Evolutionary conservation across 2,329 filamentous ascomycete species (phyloP).

Genomic region (Botrytis elliptica): DNA sequence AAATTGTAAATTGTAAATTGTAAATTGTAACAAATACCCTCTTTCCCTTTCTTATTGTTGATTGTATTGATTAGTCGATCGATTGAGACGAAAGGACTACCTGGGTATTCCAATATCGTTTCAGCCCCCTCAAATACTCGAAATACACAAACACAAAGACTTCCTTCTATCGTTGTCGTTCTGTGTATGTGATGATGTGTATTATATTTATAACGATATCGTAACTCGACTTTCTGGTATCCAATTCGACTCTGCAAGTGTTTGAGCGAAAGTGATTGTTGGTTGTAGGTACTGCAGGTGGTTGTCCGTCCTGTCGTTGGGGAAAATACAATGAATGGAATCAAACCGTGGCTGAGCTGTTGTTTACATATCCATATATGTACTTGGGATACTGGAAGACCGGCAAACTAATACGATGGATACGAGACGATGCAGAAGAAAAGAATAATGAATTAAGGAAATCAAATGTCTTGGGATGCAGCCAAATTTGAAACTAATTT

Average conservation of each 20-base stretch:
- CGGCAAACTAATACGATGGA: background rate
- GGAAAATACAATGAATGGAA: background rate
- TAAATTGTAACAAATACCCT: background rate
- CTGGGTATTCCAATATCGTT: background rate
- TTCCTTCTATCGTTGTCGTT: background rate
- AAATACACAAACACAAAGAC: background rate
- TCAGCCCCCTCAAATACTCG: background rate
- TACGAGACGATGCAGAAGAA: background rate
- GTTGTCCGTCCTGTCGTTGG: background rate
- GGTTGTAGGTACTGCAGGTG: background rate
- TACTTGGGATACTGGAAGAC: background rate
- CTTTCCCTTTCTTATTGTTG: background rate
- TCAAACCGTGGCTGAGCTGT: slow-evolving; percentile 1
- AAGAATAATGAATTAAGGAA: background rate
- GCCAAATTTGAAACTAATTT: background rate
- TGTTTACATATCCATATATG: background rate
- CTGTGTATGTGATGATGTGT: background rate
- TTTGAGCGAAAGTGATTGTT: background rate
- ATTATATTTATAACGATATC: background rate
- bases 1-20: background rate
- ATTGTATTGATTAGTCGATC: background rate
- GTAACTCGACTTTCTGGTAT: background rate
- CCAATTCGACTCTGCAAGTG: background rate
- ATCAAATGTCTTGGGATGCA: background rate
- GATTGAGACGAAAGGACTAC: background rate